A percentile compares a stretch with the other conserved stretches of the same genome.
phyloP scores from a whole-genome alignment of 345 rosid genomes.

The Odontarrhena argentea region DNA sequence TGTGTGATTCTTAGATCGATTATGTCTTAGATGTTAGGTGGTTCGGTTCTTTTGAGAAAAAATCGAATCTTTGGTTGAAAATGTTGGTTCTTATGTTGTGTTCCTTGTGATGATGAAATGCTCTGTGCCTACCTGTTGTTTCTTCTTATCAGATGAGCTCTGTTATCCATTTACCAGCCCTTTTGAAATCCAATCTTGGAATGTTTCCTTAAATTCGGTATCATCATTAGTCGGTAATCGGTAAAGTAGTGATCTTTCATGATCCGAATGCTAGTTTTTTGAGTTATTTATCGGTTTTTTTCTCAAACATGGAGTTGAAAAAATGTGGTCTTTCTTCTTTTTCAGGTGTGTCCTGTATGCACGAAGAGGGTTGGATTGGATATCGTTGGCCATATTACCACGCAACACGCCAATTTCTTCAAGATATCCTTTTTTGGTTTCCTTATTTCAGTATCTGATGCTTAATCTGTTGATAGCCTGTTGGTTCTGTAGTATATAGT shows the following conservation, averaged over 20 bases:
- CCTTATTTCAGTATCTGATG: neutral
- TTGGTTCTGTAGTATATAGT: constrained; percentile 1
- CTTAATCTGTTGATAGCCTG: constrained; percentile 4
- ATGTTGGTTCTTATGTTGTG: constrained; percentile 4
- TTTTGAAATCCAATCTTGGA: constrained; percentile 38
- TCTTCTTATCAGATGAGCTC: constrained; percentile 39
- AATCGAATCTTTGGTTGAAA: constrained; percentile 11
- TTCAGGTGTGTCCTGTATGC: constrained; percentile 80
- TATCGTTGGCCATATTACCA: constrained; percentile 71
- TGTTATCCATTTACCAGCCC: constrained; percentile 36
- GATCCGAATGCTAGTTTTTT: constrained; percentile 28
- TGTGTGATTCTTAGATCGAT: neutral
- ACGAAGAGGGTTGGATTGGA: constrained; percentile 68
- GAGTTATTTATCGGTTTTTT: constrained; percentile 1
- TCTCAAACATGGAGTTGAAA: neutral
- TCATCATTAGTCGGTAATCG: constrained; percentile 28
- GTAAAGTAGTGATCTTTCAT: constrained; percentile 34
- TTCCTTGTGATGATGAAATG: constrained; percentile 23
- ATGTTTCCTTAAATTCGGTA: constrained; percentile 23
- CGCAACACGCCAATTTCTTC: constrained; percentile 69
- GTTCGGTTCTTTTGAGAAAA: neutral
- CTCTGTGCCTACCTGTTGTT: constrained; percentile 29
- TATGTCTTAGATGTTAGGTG: neutral
- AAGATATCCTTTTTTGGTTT: constrained; percentile 65
- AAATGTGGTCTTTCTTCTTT: neutral